Evolutionary conservation across 805 yeast genomes (phyloP).

Genomic region (Millerozyma acaciae): DNA sequence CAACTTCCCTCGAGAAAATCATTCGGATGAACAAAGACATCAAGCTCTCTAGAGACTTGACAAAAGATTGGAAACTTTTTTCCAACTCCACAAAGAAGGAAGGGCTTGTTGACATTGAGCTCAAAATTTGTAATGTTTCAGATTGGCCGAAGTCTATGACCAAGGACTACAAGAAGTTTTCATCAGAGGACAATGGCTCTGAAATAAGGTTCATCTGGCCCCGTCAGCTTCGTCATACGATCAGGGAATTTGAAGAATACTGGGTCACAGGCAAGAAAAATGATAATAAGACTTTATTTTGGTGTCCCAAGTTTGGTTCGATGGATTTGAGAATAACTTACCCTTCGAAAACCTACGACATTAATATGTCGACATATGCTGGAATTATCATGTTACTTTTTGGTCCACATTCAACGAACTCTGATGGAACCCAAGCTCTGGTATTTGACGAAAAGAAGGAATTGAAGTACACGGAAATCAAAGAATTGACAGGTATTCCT

Average conservation of each 20-base stretch:
- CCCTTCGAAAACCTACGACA: slow-evolving; percentile 66
- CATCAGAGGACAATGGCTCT: slow-evolving; percentile 16
- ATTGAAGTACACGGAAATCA: slow-evolving; percentile 60
- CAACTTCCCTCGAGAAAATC: slow-evolving; percentile 71
- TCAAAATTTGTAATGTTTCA: slow-evolving; percentile 40
- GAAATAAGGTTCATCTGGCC: slow-evolving; percentile 35
- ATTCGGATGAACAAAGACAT: slow-evolving; percentile 88
- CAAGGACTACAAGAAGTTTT: slow-evolving; percentile 34
- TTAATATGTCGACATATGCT: slow-evolving; percentile 76
- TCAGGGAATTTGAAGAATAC: slow-evolving; percentile 36
- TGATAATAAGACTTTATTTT: slow-evolving; percentile 43
- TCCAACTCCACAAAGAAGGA: slow-evolving; percentile 7
- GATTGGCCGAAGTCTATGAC: slow-evolving; percentile 48
- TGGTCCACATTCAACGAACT: slow-evolving; percentile 36
- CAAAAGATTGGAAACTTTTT: slow-evolving; percentile 35
- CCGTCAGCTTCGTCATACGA: slow-evolving; percentile 31
- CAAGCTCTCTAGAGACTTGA: slow-evolving; percentile 39
- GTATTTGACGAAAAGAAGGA: slow-evolving; percentile 49
- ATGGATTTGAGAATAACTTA: slow-evolving; percentile 74
- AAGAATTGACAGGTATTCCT: slow-evolving; percentile 66
- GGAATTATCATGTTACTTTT: slow-evolving; percentile 77
- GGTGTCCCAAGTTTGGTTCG: slow-evolving; percentile 85
- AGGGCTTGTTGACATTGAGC: slow-evolving; percentile 30
- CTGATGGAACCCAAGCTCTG: slow-evolving; percentile 27
- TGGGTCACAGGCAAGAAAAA: slow-evolving; percentile 39